Base-by-base conservation (phyloP, 2,329 filamentous ascomycete species). In the Erysiphe neolycopersici region DNA sequence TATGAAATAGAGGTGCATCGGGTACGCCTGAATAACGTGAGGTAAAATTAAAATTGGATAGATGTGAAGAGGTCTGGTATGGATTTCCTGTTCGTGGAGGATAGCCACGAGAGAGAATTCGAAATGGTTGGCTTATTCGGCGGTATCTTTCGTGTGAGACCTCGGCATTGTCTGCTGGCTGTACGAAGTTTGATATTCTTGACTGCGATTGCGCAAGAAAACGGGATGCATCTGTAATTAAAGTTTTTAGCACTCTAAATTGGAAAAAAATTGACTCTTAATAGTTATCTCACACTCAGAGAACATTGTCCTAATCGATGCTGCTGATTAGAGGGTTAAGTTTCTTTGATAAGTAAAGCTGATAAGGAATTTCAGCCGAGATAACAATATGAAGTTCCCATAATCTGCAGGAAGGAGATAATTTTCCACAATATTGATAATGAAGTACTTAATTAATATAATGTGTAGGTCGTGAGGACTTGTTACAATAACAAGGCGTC, bases 201-300 rank as follows among this genome's bases (percentile, higher is more conserved):
- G 85, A 92, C 66, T 93, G 85, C 51, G 85, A 94, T 71, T 95
- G 89, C 48, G 85, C 82, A 54, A 98, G 74, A 60, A 98, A 98
- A 53, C 78, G 79, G 52, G 87, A 95, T 55, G 89, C 89, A 76
- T 95, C 89, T 94, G 51, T 47, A 9, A 38, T 6, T 17, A n/a
- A 8, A n/a, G 14, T 14, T 30, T 33, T 42, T n/a, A 42, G 30
- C 3, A 19, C 16, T n/a, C n/a, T 26, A n/a, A n/a, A 37, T 4
- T 37, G 3, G 33, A 26, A 18, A 29, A 19, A 14, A 13, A 11
- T 14, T 16, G n/a, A 37, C 6, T 31, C 17, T 40, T 14, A 4
- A 22, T 31, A 18, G 8, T 42, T 41, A 43, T 48, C 55, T 52
- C 45, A 56, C 55, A 57, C 52, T 57, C 55, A 37, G 55, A 57